Evolutionary conservation across 305 asterid genomes (phyloP).

Genomic region (Rubia tinctorum): DNA sequence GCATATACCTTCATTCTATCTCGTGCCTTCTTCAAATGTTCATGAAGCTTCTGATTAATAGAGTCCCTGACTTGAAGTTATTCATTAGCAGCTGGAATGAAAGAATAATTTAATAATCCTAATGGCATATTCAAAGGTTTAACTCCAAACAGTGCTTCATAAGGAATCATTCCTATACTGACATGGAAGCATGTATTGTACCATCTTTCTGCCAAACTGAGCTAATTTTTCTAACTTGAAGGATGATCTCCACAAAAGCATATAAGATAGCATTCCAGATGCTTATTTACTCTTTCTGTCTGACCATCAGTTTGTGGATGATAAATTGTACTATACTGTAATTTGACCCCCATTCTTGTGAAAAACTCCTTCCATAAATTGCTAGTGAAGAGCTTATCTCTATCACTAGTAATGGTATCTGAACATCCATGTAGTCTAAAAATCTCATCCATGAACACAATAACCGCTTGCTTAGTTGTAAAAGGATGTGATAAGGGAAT

Average conservation of each 20-base stretch:
- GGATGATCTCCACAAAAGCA: not conserved
- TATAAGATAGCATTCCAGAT: not conserved
- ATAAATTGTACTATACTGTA: not conserved
- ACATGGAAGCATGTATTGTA: no score
- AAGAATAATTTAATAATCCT: no score
- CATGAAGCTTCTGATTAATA: no score
- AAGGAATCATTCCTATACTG: no score
- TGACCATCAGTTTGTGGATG: not conserved
- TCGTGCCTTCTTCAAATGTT: no score
- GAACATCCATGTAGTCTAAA: not conserved
- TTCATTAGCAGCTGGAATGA: no score
- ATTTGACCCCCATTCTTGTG: not conserved
- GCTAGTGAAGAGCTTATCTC: not conserved
- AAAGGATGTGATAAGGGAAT: not conserved
- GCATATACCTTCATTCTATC: no score
- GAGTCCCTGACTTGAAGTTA: no score
- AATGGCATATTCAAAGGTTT: no score
- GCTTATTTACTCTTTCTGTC: not conserved
- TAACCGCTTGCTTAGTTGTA: not conserved
- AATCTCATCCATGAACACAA: not conserved
- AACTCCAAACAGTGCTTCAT: no score
- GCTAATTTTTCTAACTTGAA: not conserved
- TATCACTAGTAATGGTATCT: not conserved
- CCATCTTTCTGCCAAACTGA: no score
- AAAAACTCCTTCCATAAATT: conserved; percentile 5